Evolutionary conservation across 208 protist species (phyloP), one percentile per base, ranked within the genome.

Genomic region (Endotrypanum monterogeii): DNA sequence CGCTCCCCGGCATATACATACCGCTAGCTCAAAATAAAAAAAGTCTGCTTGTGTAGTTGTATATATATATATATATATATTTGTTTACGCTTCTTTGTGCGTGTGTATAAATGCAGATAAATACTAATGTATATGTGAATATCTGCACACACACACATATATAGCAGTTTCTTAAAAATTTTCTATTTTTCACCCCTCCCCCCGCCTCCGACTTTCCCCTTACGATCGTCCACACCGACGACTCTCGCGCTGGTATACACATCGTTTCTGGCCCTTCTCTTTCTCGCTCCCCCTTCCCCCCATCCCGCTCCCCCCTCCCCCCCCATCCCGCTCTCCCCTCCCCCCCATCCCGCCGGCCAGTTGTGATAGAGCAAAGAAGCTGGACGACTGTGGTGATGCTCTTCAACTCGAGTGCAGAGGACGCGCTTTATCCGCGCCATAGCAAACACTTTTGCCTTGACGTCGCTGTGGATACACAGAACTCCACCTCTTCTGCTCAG

Each of bases 401-500:
- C 50, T 82, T 82, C 73, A 80, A 80, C 74, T 78, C 73, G 6
- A 78, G 80, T 30, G 67, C 58, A 8, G 82, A 69, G 9, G 78
- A 86, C 52, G 73, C 78, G n/a, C 80, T 58, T 48, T 86, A 78
- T 52, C 71, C 80, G 61, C 65, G 57, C 61, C 9, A 14, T 28
- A 57, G 67, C 51, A 69, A 52, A 63, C 62, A 28, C 6, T 44
- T 68, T 14, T 54, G 55, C 28, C 67, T 63, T 32, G 74, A 79
- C 25, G 67, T 71, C 39, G 32, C 44, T 14, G 32, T 39, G 8
- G 68, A 74, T 28, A 50, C 65, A 9, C 48, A 41, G 52, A 46
- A 4, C 32, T 1, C 51, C 20, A 61, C 6, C 39, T 56, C 11
- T 20, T 54, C 51, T 41, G 35, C 52, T 44, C 48, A 57, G 44